Evolutionary conservation across 2,329 filamentous ascomycete genomes (phyloP).

Genomic region (Lachnellula suecica): DNA sequence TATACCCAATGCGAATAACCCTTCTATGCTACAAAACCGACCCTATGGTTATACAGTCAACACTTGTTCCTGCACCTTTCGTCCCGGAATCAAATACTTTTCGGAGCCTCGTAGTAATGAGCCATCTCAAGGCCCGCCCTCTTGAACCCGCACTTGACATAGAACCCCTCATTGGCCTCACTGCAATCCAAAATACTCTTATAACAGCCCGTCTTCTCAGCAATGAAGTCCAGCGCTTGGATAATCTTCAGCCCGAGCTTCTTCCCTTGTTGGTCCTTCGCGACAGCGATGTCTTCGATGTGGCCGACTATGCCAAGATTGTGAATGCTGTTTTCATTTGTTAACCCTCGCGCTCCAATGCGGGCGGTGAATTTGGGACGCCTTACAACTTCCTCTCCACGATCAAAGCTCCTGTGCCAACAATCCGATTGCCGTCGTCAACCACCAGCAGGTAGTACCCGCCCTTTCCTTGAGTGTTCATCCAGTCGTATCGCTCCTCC

Average conservation of each 20-base stretch:
- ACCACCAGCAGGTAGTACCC: slow-evolving; percentile 88
- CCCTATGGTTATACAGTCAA: slow-evolving; percentile 14
- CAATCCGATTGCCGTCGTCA: slow-evolving; percentile 65
- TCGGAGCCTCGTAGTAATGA: slow-evolving; percentile 84
- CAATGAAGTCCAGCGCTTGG: slow-evolving; percentile 85
- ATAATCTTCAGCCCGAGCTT: slow-evolving; percentile 91
- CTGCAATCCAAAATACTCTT: slow-evolving; percentile 97
- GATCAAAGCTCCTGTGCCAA: slow-evolving; percentile 87
- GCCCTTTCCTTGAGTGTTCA: slow-evolving; percentile 60
- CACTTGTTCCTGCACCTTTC: background rate
- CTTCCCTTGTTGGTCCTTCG: slow-evolving; percentile 94
- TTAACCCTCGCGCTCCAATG: background rate
- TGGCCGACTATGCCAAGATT: slow-evolving; percentile 82
- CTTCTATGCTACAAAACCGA: slow-evolving; percentile 2
- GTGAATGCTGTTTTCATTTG: slow-evolving; percentile 59
- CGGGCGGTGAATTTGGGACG: slow-evolving; percentile 35
- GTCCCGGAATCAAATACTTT: slow-evolving; percentile 47
- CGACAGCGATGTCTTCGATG: slow-evolving; percentile 96
- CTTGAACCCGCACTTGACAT: slow-evolving; percentile 95
- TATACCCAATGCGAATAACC: too few relatives aligned
- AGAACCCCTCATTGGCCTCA: slow-evolving; percentile 95
- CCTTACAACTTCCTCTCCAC: slow-evolving; percentile 95
- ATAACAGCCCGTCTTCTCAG: slow-evolving; percentile 88
- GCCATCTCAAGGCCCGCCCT: slow-evolving; percentile 95
- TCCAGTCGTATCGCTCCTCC: slow-evolving; percentile 79